Evolutionary conservation across 2,329 filamentous ascomycete genomes (phyloP).

Genomic region (Stagonosporopsis vannaccii): DNA sequence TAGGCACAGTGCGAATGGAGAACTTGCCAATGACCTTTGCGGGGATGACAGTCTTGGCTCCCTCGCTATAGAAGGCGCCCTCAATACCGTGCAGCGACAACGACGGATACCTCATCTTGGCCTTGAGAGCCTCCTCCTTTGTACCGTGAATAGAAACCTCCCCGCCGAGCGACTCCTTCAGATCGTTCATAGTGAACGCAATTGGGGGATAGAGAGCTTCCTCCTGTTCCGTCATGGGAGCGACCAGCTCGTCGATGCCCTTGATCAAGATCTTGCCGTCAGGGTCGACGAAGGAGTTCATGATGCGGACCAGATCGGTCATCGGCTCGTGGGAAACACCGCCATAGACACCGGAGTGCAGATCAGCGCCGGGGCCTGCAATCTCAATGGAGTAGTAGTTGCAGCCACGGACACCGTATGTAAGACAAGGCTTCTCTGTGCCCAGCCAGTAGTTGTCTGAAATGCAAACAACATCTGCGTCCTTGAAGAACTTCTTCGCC

Average conservation of each 20-base stretch:
- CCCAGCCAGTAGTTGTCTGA: conserved; percentile 99
- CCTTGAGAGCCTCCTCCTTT: conserved; percentile 94
- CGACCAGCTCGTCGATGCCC: conserved; percentile 93
- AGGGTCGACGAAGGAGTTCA: conserved; percentile 85
- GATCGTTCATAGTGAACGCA: conserved; percentile 93
- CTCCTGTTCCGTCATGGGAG: conserved; percentile 85
- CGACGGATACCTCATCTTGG: conserved; percentile 92
- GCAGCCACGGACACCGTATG: conserved; percentile 94
- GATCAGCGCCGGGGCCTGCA: conserved; percentile 87
- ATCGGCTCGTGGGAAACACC: conserved; percentile 97
- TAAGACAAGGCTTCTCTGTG: conserved; percentile 97
- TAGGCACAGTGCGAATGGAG: conserved; percentile 93
- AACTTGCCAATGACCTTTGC: conserved; percentile 99
- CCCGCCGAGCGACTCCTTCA: conserved; percentile 90
- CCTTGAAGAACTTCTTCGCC: conserved; percentile 92
- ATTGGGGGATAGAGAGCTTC: conserved; percentile 87
- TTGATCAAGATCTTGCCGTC: conserved; percentile 92
- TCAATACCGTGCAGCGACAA: conserved; percentile 94
- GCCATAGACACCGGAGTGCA: conserved; percentile 97
- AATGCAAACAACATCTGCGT: conserved; percentile 95
- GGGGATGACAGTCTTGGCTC: conserved; percentile 97
- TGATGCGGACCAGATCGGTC: conserved; percentile 87
- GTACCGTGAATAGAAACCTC: conserved; percentile 85
- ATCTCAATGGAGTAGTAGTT: conserved; percentile 97
- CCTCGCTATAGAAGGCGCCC: conserved; percentile 90